Conservation (phyloP, 108 stramenopile species). For the Schizochytrium sp. region DNA sequence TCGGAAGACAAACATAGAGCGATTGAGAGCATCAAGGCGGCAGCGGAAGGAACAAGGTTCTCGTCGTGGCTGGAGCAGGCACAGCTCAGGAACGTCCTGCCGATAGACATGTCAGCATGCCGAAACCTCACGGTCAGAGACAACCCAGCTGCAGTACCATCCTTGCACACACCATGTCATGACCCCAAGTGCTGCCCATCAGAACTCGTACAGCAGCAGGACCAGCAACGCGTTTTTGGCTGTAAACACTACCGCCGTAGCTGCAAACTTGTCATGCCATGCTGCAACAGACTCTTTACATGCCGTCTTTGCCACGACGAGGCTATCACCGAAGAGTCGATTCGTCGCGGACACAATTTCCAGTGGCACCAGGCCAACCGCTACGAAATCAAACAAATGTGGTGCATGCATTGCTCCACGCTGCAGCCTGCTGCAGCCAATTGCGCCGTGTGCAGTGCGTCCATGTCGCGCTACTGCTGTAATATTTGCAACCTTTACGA, state of each 20-base stretch:
- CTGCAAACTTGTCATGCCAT: slow-evolving; percentile 65
- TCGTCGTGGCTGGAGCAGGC: slow-evolving; percentile 49
- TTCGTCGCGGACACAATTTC: background rate
- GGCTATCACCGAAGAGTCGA: slow-evolving; percentile 60
- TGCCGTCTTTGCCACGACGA: slow-evolving; percentile 75
- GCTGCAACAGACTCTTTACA: slow-evolving; percentile 68
- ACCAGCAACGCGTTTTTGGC: slow-evolving; percentile 3
- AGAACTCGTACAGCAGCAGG: background rate
- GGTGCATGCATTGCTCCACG: slow-evolving; percentile 69
- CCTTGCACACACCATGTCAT: background rate
- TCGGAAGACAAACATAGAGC: slow-evolving; percentile 50
- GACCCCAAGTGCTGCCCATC: background rate
- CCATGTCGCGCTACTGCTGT: slow-evolving; percentile 22
- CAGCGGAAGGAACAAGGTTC: slow-evolving; percentile 23
- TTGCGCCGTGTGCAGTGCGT: background rate
- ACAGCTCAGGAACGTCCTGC: background rate
- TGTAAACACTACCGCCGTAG: slow-evolving; percentile 69
- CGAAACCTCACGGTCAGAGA: background rate
- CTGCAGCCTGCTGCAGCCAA: slow-evolving; percentile 64
- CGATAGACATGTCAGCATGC: background rate
- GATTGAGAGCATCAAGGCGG: slow-evolving; percentile 34
- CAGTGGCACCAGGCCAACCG: slow-evolving; percentile 63
- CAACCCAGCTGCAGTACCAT: background rate
- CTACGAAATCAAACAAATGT: slow-evolving; percentile 63
- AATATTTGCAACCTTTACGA: slow-evolving; percentile 39